Evolutionary conservation across 2,329 filamentous ascomycete species (phyloP).

Genomic region (Penicillium hesseltinei): DNA sequence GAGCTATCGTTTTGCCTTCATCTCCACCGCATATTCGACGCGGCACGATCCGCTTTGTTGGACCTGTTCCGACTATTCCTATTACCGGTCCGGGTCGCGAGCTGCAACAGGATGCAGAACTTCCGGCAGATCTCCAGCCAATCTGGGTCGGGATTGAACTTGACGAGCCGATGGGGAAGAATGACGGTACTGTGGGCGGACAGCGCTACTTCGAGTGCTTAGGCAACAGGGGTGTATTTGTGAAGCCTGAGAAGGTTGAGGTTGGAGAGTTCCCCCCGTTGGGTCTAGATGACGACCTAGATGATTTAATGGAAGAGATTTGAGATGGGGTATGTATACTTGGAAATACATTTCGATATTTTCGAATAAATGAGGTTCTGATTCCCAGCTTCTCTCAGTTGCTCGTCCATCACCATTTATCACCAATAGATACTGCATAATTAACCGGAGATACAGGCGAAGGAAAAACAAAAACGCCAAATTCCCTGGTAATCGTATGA

Average conservation of each 20-base stretch:
- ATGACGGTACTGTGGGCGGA: slow-evolving; percentile 56
- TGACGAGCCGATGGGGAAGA: slow-evolving; percentile 65
- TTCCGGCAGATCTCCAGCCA: slow-evolving; percentile 27
- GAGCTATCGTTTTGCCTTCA: slow-evolving; percentile 48
- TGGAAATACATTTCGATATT: slow-evolving; percentile 2
- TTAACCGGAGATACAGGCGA: slow-evolving; percentile 1
- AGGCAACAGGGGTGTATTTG: slow-evolving; percentile 58
- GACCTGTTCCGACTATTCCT: slow-evolving; percentile 42
- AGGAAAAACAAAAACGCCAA: not conserved
- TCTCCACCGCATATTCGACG: slow-evolving; percentile 44
- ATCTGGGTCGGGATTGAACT: slow-evolving; percentile 60
- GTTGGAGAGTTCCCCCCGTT: slow-evolving; percentile 58
- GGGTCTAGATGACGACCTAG: slow-evolving; percentile 53
- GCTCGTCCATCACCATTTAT: slow-evolving; percentile 9
- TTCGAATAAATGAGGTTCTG: not conserved
- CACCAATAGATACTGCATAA: slow-evolving; percentile 6
- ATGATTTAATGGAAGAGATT: slow-evolving; percentile 57
- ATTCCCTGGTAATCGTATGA: slow-evolving; percentile 7
- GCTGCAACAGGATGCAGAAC: slow-evolving; percentile 17
- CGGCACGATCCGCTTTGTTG: slow-evolving; percentile 44
- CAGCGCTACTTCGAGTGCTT: slow-evolving; percentile 57
- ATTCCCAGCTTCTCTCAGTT: slow-evolving; percentile 1
- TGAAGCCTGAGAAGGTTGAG: slow-evolving; percentile 61
- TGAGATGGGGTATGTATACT: slow-evolving; percentile 21
- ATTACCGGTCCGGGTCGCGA: slow-evolving; percentile 31